These are phyloP conservation scores for Monilinia laxa DNA, from an alignment of 2,329 filamentous ascomycete species.

Conservation along the genomic window DNA sequence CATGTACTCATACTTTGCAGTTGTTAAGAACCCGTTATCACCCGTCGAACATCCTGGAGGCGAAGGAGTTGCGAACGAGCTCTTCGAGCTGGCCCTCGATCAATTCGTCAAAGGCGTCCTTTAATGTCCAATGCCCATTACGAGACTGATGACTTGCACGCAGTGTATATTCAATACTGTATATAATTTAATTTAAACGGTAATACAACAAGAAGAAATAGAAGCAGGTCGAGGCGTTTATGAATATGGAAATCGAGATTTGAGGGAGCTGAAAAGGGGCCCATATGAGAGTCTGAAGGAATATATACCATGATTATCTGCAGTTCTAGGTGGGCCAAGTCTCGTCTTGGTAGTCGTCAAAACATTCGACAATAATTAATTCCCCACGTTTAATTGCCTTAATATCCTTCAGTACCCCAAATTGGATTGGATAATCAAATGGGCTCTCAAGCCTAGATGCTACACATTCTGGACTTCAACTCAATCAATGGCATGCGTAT, in stretches of 20 bases:
- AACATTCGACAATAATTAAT: neutral
- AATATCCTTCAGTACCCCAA: neutral
- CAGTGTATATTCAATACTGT: constrained; percentile 7
- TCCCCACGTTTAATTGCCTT: neutral
- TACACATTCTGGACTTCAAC: neutral
- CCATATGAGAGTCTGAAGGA: neutral
- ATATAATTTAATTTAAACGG: neutral
- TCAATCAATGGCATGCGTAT: neutral
- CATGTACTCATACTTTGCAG: constrained; percentile 43
- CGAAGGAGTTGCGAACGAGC: constrained; percentile 67
- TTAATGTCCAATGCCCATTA: constrained; percentile 29
- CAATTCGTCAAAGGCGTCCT: constrained; percentile 70
- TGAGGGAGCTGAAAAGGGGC: neutral
- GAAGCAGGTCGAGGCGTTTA: constrained; percentile 1
- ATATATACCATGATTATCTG: neutral
- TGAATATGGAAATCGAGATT: neutral
- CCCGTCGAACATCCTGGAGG: constrained; percentile 68
- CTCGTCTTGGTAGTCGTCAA: neutral
- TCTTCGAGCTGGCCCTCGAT: constrained; percentile 71
- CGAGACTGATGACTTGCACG: constrained; percentile 7
- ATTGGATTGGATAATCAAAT: neutral
- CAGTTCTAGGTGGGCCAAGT: neutral
- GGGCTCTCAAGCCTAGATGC: neutral
- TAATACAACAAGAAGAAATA: neutral
- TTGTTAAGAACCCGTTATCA: constrained; percentile 69